Evolutionary conservation across 768 basidiomycete genomes (phyloP).

Genomic region (Porphyrellus cyaneotinctus): DNA sequence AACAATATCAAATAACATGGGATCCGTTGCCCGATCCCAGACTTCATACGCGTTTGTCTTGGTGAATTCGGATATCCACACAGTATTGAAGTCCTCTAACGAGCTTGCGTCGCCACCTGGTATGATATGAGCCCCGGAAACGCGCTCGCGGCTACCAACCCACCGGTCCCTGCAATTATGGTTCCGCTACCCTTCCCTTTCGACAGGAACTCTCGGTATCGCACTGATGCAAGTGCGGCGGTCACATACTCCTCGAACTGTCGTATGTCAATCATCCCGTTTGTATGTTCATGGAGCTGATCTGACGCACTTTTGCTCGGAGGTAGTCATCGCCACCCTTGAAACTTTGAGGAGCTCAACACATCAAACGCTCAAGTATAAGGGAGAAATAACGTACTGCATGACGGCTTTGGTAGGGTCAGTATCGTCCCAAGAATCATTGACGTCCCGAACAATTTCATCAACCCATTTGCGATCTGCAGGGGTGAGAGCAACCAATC

Average conservation of each 20-base stretch:
- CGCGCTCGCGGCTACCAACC: background rate
- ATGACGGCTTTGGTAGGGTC: slow-evolving; percentile 58
- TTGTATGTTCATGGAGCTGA: background rate
- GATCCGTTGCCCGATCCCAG: slow-evolving; percentile 91
- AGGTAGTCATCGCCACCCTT: slow-evolving; percentile 96
- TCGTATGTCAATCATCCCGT: background rate
- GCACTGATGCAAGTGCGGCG: slow-evolving; percentile 81
- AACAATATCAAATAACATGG: slow-evolving; percentile 89
- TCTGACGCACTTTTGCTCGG: slow-evolving; percentile 61
- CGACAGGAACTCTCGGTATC: slow-evolving; percentile 80
- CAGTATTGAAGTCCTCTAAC: slow-evolving; percentile 76
- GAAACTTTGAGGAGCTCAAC: slow-evolving; percentile 51
- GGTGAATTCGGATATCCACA: slow-evolving; percentile 88
- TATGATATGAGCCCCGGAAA: slow-evolving; percentile 20
- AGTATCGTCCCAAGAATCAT: slow-evolving; percentile 68
- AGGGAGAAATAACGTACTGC: slow-evolving; percentile 47
- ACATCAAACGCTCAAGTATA: background rate
- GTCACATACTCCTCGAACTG: slow-evolving; percentile 92
- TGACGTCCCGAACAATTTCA: slow-evolving; percentile 84
- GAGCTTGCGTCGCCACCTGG: slow-evolving; percentile 54
- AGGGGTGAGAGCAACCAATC: slow-evolving; percentile 74
- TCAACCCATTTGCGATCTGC: slow-evolving; percentile 99
- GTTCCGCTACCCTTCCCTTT: slow-evolving; percentile 63
- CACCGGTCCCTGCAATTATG: slow-evolving; percentile 61
- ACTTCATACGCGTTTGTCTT: slow-evolving; percentile 82